phyloP scores from a whole-genome alignment of 768 basidiomycete genomes.

The Amanita inopinata region DNA sequence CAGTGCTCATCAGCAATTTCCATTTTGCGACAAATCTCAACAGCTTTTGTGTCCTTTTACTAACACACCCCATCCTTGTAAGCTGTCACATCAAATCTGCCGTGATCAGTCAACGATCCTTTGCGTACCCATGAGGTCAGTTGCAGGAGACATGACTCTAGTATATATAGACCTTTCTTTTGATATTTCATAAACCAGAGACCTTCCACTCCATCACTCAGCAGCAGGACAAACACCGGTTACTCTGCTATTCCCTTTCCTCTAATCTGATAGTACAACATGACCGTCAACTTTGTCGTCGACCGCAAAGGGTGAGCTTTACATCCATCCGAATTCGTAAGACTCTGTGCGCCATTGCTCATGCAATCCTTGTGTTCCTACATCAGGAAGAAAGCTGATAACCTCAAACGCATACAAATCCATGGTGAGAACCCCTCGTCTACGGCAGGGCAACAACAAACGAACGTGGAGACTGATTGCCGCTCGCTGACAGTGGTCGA shows the following conservation, averaged over 20 bases:
- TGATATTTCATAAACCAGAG: too few species aligned
- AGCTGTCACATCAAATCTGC: too few species aligned
- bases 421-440: not conserved
- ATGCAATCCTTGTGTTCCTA: not conserved
- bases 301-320: not conserved
- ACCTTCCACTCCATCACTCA: too few species aligned
- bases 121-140: too few species aligned
- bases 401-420: slow-evolving; percentile 6
- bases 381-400: not conserved
- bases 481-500: slow-evolving; percentile 4
- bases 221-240: too few species aligned
- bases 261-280: not conserved
- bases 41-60: slow-evolving; percentile 1
- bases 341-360: too few species aligned
- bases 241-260: too few species aligned
- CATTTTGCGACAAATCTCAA: slow-evolving; percentile 2
- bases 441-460: not conserved
- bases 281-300: slow-evolving; percentile 1
- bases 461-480: not conserved
- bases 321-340: too few species aligned
- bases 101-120: too few species aligned
- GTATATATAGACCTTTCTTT: not conserved
- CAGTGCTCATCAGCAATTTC: not conserved
- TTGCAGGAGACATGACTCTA: not conserved
- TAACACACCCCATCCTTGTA: too few species aligned